Percentiles rank a stretch among this genome's conserved stretches.
phyloP scores from a whole-genome alignment of 495 filamentous ascomycete genomes.

The Xylaria scruposa region DNA sequence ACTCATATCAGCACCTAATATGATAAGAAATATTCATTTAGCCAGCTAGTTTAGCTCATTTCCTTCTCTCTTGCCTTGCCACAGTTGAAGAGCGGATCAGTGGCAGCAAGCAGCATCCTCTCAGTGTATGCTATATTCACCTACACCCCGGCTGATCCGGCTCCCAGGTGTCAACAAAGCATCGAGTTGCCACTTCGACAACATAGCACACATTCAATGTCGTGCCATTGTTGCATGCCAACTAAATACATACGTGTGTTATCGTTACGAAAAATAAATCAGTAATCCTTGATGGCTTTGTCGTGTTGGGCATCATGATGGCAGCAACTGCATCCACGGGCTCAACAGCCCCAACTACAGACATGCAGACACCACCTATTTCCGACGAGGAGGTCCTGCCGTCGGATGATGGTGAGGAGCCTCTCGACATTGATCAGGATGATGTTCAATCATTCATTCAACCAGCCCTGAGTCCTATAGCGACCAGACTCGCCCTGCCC shows the following conservation, averaged over 20 bases:
- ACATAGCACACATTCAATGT: conserved; percentile 9
- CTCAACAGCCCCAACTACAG: conserved; percentile 5
- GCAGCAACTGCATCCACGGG: not conserved
- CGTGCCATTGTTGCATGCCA: not conserved
- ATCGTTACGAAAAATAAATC: not conserved
- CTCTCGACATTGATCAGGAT: conserved; percentile 54
- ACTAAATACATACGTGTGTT: conserved; percentile 4
- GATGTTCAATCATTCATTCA: conserved; percentile 72
- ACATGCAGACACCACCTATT: conserved; percentile 27
- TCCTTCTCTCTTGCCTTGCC: not conserved
- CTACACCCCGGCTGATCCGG: conserved; percentile 4
- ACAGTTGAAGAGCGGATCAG: not conserved
- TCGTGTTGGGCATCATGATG: conserved; percentile 21
- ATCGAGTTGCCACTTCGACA: not conserved
- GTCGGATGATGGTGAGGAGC: conserved; percentile 42
- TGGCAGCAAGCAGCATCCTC: not conserved
- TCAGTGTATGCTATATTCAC: not conserved
- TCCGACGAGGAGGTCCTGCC: conserved; percentile 36
- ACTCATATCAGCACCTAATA: not conserved
- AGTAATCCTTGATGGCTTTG: conserved; percentile 14
- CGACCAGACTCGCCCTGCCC: conserved; percentile 73
- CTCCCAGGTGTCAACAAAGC: not conserved
- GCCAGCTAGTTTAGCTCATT: not conserved
- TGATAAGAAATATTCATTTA: conserved; percentile 7
- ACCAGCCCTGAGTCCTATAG: conserved; percentile 74